A percentile compares a stretch with the other conserved stretches of the same genome.
Conservation (phyloP, 768 basidiomycete species). For the Pluteus cervinus region DNA sequence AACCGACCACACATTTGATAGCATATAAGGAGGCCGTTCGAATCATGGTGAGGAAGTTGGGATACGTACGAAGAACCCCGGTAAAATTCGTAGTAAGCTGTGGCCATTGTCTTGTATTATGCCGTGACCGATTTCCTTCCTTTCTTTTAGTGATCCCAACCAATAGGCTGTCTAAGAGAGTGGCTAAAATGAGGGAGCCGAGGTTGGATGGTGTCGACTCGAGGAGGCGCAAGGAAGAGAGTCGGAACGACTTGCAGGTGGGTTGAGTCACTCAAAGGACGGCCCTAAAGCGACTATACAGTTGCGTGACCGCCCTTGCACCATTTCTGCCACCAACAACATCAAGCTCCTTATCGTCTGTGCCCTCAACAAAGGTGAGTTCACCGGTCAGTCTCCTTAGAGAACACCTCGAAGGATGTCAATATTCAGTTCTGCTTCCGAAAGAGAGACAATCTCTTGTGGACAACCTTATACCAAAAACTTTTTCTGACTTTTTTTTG, state of each 20-base stretch:
- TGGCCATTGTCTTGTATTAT: conserved; percentile 45
- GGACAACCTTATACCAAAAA: conserved; percentile 59
- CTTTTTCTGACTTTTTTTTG: conserved; percentile 41
- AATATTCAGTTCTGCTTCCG: conserved; percentile 85
- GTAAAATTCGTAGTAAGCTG: conserved; percentile 91
- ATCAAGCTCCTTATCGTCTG: too few species aligned
- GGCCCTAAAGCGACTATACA: too few species aligned
- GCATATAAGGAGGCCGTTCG: conserved; percentile 1
- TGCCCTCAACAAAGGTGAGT: conserved; percentile 1
- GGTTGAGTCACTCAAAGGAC: too few species aligned
- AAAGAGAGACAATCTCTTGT: conserved; percentile 71
- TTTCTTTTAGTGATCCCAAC: conserved; percentile 7
- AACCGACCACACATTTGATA: conserved; percentile 6
- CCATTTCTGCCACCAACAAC: too few species aligned
- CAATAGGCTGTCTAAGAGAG: too few species aligned
- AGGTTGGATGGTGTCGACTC: too few species aligned
- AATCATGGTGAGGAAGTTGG: conserved; percentile 1
- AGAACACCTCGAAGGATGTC: too few species aligned
- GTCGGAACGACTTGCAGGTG: too few species aligned
- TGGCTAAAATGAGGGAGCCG: too few species aligned
- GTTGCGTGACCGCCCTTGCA: too few species aligned
- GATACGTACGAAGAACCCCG: conserved; percentile 84
- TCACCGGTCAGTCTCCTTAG: conserved; percentile 8
- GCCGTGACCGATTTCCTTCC: conserved; percentile 8
- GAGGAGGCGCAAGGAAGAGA: too few species aligned